phyloP scores from a whole-genome alignment of 768 basidiomycete genomes.

The Solioccasus polychromus region DNA sequence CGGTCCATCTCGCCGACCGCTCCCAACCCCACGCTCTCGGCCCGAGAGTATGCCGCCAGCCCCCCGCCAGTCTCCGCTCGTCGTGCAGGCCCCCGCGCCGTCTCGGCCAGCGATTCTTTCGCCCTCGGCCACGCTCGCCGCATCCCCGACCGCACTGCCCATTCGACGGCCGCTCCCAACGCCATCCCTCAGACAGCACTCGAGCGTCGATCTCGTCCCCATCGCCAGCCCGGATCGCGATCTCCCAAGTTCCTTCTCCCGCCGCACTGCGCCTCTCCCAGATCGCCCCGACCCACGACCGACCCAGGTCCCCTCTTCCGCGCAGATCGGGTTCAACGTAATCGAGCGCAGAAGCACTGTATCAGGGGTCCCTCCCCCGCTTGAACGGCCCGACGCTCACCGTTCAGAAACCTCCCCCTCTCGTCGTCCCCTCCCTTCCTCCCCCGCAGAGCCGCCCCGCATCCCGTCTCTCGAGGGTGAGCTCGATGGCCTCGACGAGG shows the following conservation, averaged over 20 bases:
- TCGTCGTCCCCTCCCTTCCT: conserved; percentile 30
- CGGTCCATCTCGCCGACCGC: conserved; percentile 27
- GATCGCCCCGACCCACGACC: conserved; percentile 12
- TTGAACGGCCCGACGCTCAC: not conserved
- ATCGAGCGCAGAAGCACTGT: conserved; percentile 30
- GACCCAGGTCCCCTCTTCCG: conserved; percentile 21
- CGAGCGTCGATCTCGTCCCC: conserved; percentile 22
- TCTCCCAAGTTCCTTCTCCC: conserved; percentile 24
- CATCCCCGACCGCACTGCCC: conserved; percentile 13
- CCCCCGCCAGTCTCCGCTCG: conserved; percentile 14
- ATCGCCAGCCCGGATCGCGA: conserved; percentile 14
- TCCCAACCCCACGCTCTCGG: conserved; percentile 28
- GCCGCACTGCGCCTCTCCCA: conserved; percentile 16
- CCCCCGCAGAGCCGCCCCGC: conserved; percentile 13
- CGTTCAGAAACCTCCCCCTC: conserved; percentile 20
- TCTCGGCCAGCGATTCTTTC: conserved; percentile 31
- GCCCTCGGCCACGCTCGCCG: conserved; percentile 14
- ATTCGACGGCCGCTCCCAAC: conserved; percentile 25
- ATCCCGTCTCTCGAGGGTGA: conserved; percentile 17
- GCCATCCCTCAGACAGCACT: conserved; percentile 16
- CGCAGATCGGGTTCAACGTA: conserved; percentile 5
- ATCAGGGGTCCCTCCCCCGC: conserved; percentile 12
- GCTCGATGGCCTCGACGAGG: conserved; percentile 17
- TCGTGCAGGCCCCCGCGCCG: conserved; percentile 31
- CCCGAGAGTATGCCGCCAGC: conserved; percentile 27